These are phyloP conservation scores for Xylariaceae sp. DNA, from an alignment of 2,329 filamentous ascomycete genomes.

Conservation along the genomic window DNA sequence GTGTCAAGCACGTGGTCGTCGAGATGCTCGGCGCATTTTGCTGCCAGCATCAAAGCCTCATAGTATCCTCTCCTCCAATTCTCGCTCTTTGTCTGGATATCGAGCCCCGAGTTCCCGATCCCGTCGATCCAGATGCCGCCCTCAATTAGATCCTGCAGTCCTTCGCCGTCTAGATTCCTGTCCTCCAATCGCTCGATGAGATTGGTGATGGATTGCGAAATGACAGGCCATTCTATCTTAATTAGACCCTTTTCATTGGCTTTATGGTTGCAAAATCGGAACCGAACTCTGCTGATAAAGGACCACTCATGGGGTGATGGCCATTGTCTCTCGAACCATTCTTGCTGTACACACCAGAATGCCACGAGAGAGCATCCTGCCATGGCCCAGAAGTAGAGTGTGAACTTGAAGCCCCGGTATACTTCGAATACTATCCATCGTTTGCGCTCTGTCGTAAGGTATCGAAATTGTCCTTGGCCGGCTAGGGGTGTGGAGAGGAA, in stretches of 20 bases:
- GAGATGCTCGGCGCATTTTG: slow-evolving; percentile 72
- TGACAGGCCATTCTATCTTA: slow-evolving; percentile 64
- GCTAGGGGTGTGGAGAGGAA: slow-evolving; percentile 46
- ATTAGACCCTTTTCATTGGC: slow-evolving; percentile 51
- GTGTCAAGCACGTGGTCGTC: slow-evolving; percentile 75
- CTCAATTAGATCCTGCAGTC: slow-evolving; percentile 53
- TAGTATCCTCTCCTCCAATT: slow-evolving; percentile 85
- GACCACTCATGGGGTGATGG: slow-evolving; percentile 83
- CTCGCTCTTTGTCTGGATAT: slow-evolving; percentile 72
- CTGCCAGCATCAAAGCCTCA: slow-evolving; percentile 73
- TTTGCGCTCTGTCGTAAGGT: slow-evolving; percentile 75
- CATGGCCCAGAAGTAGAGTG: slow-evolving; percentile 61
- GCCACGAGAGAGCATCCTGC: slow-evolving; percentile 57
- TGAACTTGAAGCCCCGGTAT: slow-evolving; percentile 65
- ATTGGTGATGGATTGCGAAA: slow-evolving; percentile 56
- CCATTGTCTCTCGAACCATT: slow-evolving; percentile 68
- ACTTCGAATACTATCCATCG: slow-evolving; percentile 68
- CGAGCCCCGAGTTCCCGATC: slow-evolving; percentile 52
- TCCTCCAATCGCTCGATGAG: slow-evolving; percentile 68
- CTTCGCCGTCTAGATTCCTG: slow-evolving; percentile 62
- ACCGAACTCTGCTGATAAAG: slow-evolving; percentile 63
- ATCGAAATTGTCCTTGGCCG: slow-evolving; percentile 55
- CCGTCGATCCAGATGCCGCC: slow-evolving; percentile 52
- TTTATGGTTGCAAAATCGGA: slow-evolving; percentile 61
- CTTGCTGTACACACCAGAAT: slow-evolving; percentile 65